Evolutionary conservation across 352 stramenopile species (phyloP), one percentile per base, ranked within the genome.

Genomic region (Phytophthora parvispora): DNA sequence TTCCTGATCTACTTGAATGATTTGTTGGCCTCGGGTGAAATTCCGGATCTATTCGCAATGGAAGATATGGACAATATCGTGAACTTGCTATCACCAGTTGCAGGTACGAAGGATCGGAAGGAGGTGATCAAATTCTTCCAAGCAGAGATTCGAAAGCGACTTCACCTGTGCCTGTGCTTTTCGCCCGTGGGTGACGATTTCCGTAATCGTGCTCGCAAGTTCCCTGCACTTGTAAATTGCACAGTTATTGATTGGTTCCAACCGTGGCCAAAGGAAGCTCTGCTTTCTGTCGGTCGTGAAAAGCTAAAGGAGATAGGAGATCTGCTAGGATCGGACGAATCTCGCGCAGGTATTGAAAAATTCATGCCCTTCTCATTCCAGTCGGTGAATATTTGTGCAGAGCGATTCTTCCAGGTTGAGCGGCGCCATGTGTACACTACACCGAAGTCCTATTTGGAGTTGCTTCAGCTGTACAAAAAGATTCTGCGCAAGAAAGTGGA

Each of bases 1-100:
- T 99, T 99, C 75, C 77, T 99, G 16, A 98, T 99, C 54, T 98
- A 97, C 65, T 74, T 99, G 34, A 99, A 99, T 74, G 96, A 99
- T 83, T 72, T 99, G 27, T 75, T 99, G 8, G 95, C 96, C 0
- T 97, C 85, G 0, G 96, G 96, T 20, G 96, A 98, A 60, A 97
- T 99, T 36, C 93, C 95, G 0, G 96, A 99, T 61, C 77, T 99
- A 15, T 99, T 98, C 66, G 88, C 95, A 5, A 84, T 78, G 38
- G 97, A 99, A 76, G 97, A 99, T 66, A 89, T 98, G 58, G 97
- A 99, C 75, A 91, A 87, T 18, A 98, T 99, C 58, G 89, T 97
- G 55, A 98, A 97, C 55, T 45, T 93, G 63, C 60, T 96, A 13
- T 87, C 84, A 1, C 77, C 82, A n/a, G 88, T 92, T 2, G 87